Evolutionary conservation across 2,329 filamentous ascomycete genomes (phyloP), one percentile per base, ranked within the genome.

Genomic region (Sporothrix brunneoviolacea): DNA sequence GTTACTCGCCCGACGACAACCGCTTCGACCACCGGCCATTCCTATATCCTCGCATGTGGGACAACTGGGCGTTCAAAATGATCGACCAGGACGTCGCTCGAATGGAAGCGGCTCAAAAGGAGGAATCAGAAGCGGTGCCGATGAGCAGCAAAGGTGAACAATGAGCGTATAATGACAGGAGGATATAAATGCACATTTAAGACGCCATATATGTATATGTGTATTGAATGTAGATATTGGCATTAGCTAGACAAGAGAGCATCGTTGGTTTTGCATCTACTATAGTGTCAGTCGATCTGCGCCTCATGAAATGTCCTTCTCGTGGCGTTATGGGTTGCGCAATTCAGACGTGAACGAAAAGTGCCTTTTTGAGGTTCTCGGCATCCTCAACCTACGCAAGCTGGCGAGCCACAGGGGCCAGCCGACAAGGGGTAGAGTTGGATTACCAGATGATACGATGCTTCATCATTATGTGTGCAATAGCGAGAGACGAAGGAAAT

Each of bases 1-100:
- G 60, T 18, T 63, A 65, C 50, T 68, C 64, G 24, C 69, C 70
- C 3, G 70, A 73, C 46, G 70, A 73, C 59, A 68, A 73, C 54
- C 60, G 69, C 18, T 69, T 65, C 22, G 70, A 70, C 43, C 59
- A 68, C 15, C 62, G 67, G 6, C 67, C 67, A 4, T 69, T 70
- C 57, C 51, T 70, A 41, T 68, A 69, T 44, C 65, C 65, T 2
- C 59, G 59, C 12, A 62, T 64, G 57, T 70, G 60, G 58, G 52
- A 64, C 56, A 61, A 56, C 44, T 61, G 57, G 54, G 32, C 55
- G 1, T 66, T 67, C 50, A 64, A 61, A 55, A 61, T 57, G 56
- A 67, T 67, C 42, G 63, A 66, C 50, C 38, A 56, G 45, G 60
- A 63, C 16, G 53, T 66, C 15, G 59, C 59, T 50, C 61, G 56